Evolutionary conservation across 176 grass and related monocot species (phyloP), one percentile per base, ranked within the genome.

Genomic region (Eragrostis nindensis): DNA sequence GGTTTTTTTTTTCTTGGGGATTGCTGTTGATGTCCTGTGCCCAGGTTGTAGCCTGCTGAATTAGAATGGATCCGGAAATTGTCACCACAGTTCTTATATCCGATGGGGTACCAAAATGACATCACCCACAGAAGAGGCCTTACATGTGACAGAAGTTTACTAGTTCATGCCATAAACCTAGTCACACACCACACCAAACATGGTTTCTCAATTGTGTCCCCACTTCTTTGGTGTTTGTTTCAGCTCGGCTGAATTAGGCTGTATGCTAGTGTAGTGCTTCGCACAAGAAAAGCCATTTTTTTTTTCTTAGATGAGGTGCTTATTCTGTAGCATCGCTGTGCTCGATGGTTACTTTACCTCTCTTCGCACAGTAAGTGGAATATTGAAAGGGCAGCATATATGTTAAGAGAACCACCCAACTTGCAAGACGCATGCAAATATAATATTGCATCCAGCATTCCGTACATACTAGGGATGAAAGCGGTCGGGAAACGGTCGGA

Each of bases 361-460:
- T 50, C 11, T 48, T 54, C n/a, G 60, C 18, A 22, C 17, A 16
- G 6, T 66, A n/a, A 66, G 11, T 50, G 61, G 22, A 56, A 59
- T 32, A 12, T 13, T 14, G 47, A 24, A 64, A 19, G n/a, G n/a
- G n/a, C n/a, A n/a, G 15, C 50, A 66, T 3, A 78, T 78, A 22
- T 39, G 76, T n/a, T 32, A 67, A 32, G 77, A 88, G 75, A 88
- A 90, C 73, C 82, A 90, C 62, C 55, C 82, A 87, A 85, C 87
- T 47, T 88, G 85, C 71, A 80, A 83, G 68, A 86, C 29, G 82
- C 80, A 85, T 26, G 18, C 41, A 54, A 70, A 18, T 67, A n/a
- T n/a, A n/a, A n/a, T n/a, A 36, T 71, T 39, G 24, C 36, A 42
- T 75, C 17, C 8, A 62, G 42, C 56, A 54, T 62, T 68, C 53